Evolutionary conservation across 163 green algal species (phyloP).

Genomic region (Scenedesmus sp.): DNA sequence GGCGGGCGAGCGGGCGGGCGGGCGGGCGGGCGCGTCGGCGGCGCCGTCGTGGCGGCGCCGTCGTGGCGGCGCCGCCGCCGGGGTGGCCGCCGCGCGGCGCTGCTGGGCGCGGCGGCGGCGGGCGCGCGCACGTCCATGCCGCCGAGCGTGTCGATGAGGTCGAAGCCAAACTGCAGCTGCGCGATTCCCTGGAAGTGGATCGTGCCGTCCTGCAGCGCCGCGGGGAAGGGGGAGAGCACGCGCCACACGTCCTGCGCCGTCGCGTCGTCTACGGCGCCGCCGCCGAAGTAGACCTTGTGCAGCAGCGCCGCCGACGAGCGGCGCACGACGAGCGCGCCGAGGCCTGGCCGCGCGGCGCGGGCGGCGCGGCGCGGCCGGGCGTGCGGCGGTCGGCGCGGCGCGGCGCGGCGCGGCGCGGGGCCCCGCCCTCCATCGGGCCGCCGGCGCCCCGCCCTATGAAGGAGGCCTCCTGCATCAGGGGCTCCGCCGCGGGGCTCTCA

Average conservation of each 20-base stretch:
- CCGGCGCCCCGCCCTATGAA: no score
- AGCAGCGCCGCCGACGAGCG: constrained; percentile 55
- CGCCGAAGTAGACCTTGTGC: constrained; percentile 71
- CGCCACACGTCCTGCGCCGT: constrained; percentile 33
- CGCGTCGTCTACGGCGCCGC: constrained; percentile 64
- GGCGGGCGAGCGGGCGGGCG: neutral
- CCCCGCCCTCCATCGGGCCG: no score
- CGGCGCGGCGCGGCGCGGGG: no score
- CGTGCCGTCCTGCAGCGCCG: constrained; percentile 78
- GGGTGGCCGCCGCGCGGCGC: no score
- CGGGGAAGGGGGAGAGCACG: constrained; percentile 44
- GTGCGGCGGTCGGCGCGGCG: no score
- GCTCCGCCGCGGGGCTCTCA: no score
- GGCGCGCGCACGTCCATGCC: constrained; percentile 51
- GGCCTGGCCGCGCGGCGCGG: no score
- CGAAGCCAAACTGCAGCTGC: constrained; percentile 68
- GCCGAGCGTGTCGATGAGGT: constrained; percentile 57
- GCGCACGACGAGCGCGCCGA: constrained; percentile 66
- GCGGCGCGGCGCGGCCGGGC: no score
- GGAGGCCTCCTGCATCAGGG: no score
- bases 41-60: neutral
- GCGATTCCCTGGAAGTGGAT: constrained; percentile 78
- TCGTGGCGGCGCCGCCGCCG: no score
- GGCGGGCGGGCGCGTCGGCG: neutral
- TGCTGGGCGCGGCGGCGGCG: no score